phyloP scores from a whole-genome alignment of 2,329 filamentous ascomycete species.

The Lachnellula hyalina region DNA sequence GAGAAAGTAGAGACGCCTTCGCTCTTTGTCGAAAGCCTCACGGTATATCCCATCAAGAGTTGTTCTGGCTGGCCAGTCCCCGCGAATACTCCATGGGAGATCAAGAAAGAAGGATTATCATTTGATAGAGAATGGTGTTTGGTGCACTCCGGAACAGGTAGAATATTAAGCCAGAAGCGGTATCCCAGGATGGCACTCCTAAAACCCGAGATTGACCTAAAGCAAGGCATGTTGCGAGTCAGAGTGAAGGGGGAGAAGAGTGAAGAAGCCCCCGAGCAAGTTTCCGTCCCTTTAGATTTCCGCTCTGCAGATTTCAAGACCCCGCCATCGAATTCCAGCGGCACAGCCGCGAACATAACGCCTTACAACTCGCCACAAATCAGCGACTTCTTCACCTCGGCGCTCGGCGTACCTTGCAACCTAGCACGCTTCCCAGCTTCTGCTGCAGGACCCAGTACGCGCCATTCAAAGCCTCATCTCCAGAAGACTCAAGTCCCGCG shows the following conservation, averaged over 20 bases:
- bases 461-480: constrained; percentile 68
- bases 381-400: constrained; percentile 70
- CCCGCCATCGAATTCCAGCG: constrained; percentile 32
- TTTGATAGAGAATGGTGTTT: constrained; percentile 99
- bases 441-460: constrained; percentile 50
- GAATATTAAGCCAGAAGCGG: constrained; percentile 81
- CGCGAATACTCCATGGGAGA: constrained; percentile 60
- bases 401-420: constrained; percentile 73
- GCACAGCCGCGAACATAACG: constrained; percentile 34
- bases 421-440: constrained; percentile 78
- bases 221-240: constrained; percentile 59
- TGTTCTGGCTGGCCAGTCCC: constrained; percentile 77
- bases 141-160: constrained; percentile 77
- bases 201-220: constrained; percentile 67
- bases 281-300: background rate
- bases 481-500: constrained; percentile 47
- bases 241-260: constrained; percentile 37
- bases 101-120: constrained; percentile 74
- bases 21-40: constrained; percentile 57
- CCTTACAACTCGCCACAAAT: constrained; percentile 33
- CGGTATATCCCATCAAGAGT: constrained; percentile 90
- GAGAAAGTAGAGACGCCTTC: background rate
- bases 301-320: background rate
- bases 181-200: constrained; percentile 85
- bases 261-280: background rate